Percentiles rank a stretch among this genome's conserved stretches.
phyloP scores from a whole-genome alignment of 257 asterid species.

The Capsicum baccatum region DNA sequence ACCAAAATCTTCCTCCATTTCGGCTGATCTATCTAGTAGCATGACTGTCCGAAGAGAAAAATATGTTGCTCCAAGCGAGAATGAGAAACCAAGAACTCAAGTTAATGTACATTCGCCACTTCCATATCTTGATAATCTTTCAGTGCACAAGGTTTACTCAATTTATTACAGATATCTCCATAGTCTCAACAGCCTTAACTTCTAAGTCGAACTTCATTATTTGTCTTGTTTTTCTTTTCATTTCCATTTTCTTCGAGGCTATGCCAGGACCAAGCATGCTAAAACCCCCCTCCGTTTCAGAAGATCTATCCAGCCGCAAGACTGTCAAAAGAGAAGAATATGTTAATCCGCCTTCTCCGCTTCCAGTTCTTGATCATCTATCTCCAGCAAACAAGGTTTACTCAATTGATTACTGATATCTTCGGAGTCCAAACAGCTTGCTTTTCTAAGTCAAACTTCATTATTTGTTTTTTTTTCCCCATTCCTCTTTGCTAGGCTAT shows the following conservation, averaged over 20 bases:
- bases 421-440: too few species aligned
- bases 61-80: too few species aligned
- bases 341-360: background rate
- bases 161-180: background rate
- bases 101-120: background rate
- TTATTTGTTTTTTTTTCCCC: background rate
- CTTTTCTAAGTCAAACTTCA: too few species aligned
- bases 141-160: background rate
- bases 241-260: background rate
- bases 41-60: too few species aligned
- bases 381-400: too few species aligned
- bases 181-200: background rate
- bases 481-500: background rate
- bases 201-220: background rate
- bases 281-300: background rate
- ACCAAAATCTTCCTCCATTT: background rate
- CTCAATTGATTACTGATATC: too few species aligned
- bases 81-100: background rate
- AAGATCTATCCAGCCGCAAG: background rate
- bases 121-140: background rate
- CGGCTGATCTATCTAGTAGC: background rate
- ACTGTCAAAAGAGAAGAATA: background rate
- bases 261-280: background rate
- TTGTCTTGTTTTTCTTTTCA: background rate
- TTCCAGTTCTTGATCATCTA: too few species aligned